Percentiles rank a stretch among this genome's conserved stretches.
Conservation (phyloP, 2,329 filamentous ascomycete genomes). For the Exophiala spinifera region DNA sequence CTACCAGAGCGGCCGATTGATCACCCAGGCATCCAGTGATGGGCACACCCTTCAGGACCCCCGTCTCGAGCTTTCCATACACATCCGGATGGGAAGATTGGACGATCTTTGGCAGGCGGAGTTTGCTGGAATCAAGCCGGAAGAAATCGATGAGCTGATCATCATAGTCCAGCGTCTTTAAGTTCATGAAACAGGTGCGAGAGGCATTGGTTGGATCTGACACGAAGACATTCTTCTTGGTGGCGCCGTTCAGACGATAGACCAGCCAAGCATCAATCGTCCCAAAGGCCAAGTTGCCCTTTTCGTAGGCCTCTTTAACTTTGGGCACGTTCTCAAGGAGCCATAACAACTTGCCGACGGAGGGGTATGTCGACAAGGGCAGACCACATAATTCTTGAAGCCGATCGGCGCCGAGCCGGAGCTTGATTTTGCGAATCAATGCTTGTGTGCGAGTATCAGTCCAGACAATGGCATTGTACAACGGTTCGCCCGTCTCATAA, state of each 20-base stretch:
- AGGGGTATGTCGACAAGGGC: conserved; percentile 83
- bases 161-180: conserved; percentile 76
- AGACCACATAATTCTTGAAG: conserved; percentile 71
- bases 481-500: conserved; percentile 69
- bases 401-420: conserved; percentile 62
- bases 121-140: conserved; percentile 66
- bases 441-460: conserved; percentile 77
- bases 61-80: conserved; percentile 66
- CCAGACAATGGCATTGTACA: conserved; percentile 90
- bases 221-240: conserved; percentile 66
- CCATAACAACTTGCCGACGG: conserved; percentile 81
- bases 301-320: conserved; percentile 72
- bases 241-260: conserved; percentile 72
- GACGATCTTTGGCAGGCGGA: conserved; percentile 75
- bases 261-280: conserved; percentile 88
- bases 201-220: conserved; percentile 87
- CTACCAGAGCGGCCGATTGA: conserved; percentile 82
- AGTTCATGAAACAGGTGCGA: conserved; percentile 91
- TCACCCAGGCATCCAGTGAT: conserved; percentile 83
- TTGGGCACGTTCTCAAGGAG: conserved; percentile 69
- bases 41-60: conserved; percentile 63
- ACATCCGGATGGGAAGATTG: conserved; percentile 71
- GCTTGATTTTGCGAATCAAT: conserved; percentile 73
- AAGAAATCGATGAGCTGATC: conserved; percentile 76
- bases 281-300: conserved; percentile 73